Evolutionary conservation across 1,284 basidiomycete genomes (phyloP).

Genomic region (Ceratobasidium sp.): DNA sequence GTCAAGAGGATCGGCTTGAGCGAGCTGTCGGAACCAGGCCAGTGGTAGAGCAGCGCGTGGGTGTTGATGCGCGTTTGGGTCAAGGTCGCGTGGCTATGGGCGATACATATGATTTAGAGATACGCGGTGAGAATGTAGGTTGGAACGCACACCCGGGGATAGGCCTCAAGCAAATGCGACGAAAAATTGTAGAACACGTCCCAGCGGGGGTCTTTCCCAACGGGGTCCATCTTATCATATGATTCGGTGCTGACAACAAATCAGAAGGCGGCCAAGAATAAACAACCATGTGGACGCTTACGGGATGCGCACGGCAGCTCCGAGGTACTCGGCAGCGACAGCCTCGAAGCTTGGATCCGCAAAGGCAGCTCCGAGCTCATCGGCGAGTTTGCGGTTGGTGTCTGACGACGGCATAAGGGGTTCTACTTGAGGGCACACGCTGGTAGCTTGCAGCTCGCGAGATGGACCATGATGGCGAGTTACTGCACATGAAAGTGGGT

Average conservation of each 20-base stretch:
- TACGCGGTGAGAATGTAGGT: too few species aligned
- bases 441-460: not conserved
- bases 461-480: not conserved
- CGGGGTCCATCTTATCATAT: slow-evolving; percentile 56
- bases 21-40: slow-evolving; percentile 55
- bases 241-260: slow-evolving; percentile 53
- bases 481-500: slow-evolving; percentile 33
- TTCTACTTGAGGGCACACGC: slow-evolving; percentile 37
- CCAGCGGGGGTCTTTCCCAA: slow-evolving; percentile 54
- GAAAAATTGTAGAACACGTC: slow-evolving; percentile 55
- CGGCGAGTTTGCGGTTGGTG: slow-evolving; percentile 27
- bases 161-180: slow-evolving; percentile 55
- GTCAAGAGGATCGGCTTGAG: slow-evolving; percentile 59
- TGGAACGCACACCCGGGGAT: slow-evolving; percentile 54
- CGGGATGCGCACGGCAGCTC: slow-evolving; percentile 47
- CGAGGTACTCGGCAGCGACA: slow-evolving; percentile 37
- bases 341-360: slow-evolving; percentile 35
- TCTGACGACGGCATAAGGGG: slow-evolving; percentile 9
- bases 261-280: not conserved
- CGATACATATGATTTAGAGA: too few species aligned
- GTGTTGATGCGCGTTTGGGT: slow-evolving; percentile 58
- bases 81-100: slow-evolving; percentile 52
- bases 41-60: slow-evolving; percentile 59
- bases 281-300: not conserved
- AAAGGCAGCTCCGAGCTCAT: slow-evolving; percentile 27